These are phyloP conservation scores for Aspergillus nanangensis DNA, from an alignment of 495 filamentous ascomycete species.

Conservation along the genomic window DNA sequence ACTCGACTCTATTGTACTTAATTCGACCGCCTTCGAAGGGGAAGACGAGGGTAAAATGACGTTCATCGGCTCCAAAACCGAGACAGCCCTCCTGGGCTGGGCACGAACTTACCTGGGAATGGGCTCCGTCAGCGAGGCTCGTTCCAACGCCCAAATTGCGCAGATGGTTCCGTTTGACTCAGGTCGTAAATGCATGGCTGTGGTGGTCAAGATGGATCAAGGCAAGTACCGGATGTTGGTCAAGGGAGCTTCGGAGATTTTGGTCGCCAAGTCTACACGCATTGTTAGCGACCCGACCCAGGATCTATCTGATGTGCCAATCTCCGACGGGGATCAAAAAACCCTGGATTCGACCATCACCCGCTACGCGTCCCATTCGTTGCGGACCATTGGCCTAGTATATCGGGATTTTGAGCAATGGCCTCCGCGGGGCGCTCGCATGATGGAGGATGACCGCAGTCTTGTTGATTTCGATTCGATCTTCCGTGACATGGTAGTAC, in stretches of 20 bases:
- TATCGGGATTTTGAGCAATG: conserved; percentile 88
- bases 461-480: conserved; percentile 76
- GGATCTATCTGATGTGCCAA: conserved; percentile 45
- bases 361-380: conserved; percentile 72
- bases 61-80: conserved; percentile 88
- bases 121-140: conserved; percentile 61
- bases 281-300: conserved; percentile 69
- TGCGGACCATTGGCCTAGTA: conserved; percentile 81
- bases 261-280: conserved; percentile 66
- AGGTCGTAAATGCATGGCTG: conserved; percentile 82
- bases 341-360: conserved; percentile 63
- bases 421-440: conserved; percentile 69
- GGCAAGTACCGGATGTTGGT: conserved; percentile 70
- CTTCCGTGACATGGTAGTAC: conserved; percentile 71
- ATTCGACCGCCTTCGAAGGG: conserved; percentile 87
- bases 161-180: conserved; percentile 88
- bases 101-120: conserved; percentile 75
- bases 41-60: conserved; percentile 60
- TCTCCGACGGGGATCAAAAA: conserved; percentile 56
- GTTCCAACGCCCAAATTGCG: conserved; percentile 62
- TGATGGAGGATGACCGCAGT: conserved; percentile 61
- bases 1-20: conserved; percentile 71
- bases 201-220: conserved; percentile 62
- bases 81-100: conserved; percentile 75
- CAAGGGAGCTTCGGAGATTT: conserved; percentile 87